phyloP scores from a whole-genome alignment of 2,329 filamentous ascomycete genomes.

The Pestalotiopsis sp. region DNA sequence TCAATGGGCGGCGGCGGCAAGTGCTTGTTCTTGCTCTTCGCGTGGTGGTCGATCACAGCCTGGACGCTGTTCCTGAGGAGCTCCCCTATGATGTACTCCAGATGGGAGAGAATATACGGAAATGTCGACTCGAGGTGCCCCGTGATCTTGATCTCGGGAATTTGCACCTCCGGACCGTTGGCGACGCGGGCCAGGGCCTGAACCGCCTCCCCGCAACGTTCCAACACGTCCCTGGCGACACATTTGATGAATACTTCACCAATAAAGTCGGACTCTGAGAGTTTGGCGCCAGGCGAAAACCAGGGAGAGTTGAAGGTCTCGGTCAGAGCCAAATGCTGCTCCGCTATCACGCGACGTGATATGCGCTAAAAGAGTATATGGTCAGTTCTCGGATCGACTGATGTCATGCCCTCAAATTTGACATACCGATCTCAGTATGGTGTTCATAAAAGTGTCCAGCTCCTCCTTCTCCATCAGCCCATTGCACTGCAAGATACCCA shows the following conservation, averaged over 20 bases:
- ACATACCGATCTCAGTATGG: slow-evolving; percentile 80
- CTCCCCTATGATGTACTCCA: slow-evolving; percentile 97
- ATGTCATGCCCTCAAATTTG: background rate
- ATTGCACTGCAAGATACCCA: slow-evolving; percentile 89
- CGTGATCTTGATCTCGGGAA: slow-evolving; percentile 80
- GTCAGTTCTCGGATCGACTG: background rate
- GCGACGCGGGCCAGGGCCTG: slow-evolving; percentile 72
- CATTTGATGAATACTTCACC: slow-evolving; percentile 95
- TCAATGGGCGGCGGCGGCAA: slow-evolving; percentile 78
- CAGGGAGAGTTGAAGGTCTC: slow-evolving; percentile 90
- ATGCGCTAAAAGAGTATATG: slow-evolving; percentile 66
- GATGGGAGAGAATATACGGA: slow-evolving; percentile 91
- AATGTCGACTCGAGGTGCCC: slow-evolving; percentile 90
- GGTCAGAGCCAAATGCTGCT: slow-evolving; percentile 92
- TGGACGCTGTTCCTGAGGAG: slow-evolving; percentile 93
- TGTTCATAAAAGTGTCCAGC: slow-evolving; percentile 94
- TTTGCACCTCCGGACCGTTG: slow-evolving; percentile 67
- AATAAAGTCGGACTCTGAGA: slow-evolving; percentile 78
- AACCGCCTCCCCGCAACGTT: slow-evolving; percentile 76
- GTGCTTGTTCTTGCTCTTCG: slow-evolving; percentile 29
- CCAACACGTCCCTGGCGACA: slow-evolving; percentile 84
- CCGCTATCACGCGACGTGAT: slow-evolving; percentile 91
- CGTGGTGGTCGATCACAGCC: slow-evolving; percentile 76
- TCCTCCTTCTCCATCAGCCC: slow-evolving; percentile 77
- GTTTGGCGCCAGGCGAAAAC: slow-evolving; percentile 80